Evolutionary conservation across 176 grass and related monocot genomes (phyloP).

Genomic region (Typha latifolia): DNA sequence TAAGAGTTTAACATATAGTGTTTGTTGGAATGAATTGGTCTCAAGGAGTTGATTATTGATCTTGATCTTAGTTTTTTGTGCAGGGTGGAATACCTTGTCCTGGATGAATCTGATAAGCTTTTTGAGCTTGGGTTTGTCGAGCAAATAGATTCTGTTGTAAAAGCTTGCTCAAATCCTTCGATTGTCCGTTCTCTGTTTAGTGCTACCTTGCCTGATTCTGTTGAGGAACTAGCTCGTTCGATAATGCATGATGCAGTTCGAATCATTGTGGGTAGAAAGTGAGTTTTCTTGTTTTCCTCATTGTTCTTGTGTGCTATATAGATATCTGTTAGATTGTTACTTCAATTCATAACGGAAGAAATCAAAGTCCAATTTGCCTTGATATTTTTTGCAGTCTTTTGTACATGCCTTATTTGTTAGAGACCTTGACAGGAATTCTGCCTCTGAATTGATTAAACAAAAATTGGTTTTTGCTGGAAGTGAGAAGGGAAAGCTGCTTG

Average conservation of each 20-base stretch:
- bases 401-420: constrained; percentile 2
- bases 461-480: constrained; percentile 82
- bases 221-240: constrained; percentile 78
- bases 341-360: not conserved
- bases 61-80: constrained; percentile 16
- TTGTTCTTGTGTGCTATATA: not conserved
- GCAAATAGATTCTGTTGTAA: constrained; percentile 71
- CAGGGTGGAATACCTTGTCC: constrained; percentile 89
- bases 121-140: constrained; percentile 94
- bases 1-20: too few relatives aligned
- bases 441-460: constrained; percentile 82
- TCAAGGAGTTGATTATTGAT: too few relatives aligned
- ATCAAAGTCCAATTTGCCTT: not conserved
- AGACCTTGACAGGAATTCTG: constrained; percentile 61
- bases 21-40: too few relatives aligned
- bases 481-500: constrained; percentile 88
- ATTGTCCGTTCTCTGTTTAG: constrained; percentile 79
- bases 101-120: constrained; percentile 97
- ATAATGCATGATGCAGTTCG: constrained; percentile 96
- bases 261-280: constrained; percentile 90
- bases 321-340: not conserved
- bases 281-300: constrained; percentile 10
- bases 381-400: not conserved
- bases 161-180: constrained; percentile 80
- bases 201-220: constrained; percentile 79